Evolutionary conservation across 192 early-diverging fungal genomes (phyloP).

Genomic region (Podila horticola): DNA sequence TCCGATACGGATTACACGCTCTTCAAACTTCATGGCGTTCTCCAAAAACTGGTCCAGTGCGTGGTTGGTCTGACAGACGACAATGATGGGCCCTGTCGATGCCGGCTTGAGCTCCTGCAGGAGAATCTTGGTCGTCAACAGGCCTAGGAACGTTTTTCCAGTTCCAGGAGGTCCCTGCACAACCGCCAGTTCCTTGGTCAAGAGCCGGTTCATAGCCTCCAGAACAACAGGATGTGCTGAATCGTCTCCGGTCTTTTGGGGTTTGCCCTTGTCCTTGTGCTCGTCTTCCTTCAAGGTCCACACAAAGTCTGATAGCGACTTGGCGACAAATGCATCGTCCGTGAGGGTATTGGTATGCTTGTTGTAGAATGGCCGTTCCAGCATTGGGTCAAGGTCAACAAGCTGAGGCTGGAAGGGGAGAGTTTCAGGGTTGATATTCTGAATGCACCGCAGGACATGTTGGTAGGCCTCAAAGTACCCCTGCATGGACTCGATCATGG

Average conservation of each 20-base stretch:
- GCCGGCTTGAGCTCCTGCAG: slow-evolving; percentile 38
- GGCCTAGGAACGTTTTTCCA: slow-evolving; percentile 67
- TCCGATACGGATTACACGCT: slow-evolving; percentile 59
- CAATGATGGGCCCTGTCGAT: slow-evolving; percentile 54
- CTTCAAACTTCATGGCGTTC: slow-evolving; percentile 55
- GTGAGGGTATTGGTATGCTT: background rate
- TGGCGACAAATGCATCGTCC: slow-evolving; percentile 14
- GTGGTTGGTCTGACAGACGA: slow-evolving; percentile 70
- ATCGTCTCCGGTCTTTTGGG: no score
- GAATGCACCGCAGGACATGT: slow-evolving; percentile 57
- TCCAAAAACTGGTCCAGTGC: slow-evolving; percentile 58
- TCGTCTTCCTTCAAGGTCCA: slow-evolving; percentile 5
- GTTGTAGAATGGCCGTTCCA: slow-evolving; percentile 54
- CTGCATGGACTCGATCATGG: slow-evolving; percentile 54
- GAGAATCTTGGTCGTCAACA: slow-evolving; percentile 56
- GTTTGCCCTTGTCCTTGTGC: background rate
- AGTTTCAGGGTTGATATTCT: slow-evolving; percentile 43
- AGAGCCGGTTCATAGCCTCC: slow-evolving; percentile 57
- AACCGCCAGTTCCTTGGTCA: slow-evolving; percentile 56
- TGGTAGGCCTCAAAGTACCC: slow-evolving; percentile 59
- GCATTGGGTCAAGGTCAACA: slow-evolving; percentile 41
- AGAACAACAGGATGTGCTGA: slow-evolving; percentile 18
- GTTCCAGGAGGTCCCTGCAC: slow-evolving; percentile 71
- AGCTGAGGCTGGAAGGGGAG: slow-evolving; percentile 58
- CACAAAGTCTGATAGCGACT: slow-evolving; percentile 20